Evolutionary conservation across 2,329 filamentous ascomycete species (phyloP), one percentile per base, ranked within the genome.

Genomic region (Colletotrichum sp.): DNA sequence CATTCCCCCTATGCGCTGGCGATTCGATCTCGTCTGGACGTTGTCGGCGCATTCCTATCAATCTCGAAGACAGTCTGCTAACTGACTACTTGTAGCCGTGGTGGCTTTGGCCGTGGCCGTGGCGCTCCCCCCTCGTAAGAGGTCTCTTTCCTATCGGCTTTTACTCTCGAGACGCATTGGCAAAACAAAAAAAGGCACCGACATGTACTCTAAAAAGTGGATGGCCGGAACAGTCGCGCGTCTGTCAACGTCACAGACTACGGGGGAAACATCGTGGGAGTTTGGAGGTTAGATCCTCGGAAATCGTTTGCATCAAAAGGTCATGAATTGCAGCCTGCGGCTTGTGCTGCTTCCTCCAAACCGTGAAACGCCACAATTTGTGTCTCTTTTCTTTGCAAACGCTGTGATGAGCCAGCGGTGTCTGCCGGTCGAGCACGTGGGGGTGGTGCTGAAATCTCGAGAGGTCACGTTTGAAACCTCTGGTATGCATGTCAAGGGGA

Each of bases 31-130:
- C n/a, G 28, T 21, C 43, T 21, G n/a, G 43, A 52, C 43, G 24
- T 38, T 9, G 52, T 9, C 43, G 34, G 32, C 43, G 66, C n/a
- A 71, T 38, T 32, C 18, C 28, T 62, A 21, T 70, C 26, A n/a
- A 60, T 24, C 24, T 13, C 6, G 43, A 70, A 30, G 56, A 48
- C 36, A 36, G 77, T 66, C 77, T 82, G 79, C 84, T 88, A 83
- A 89, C 83, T 71, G 62, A 66, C 64, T 68, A 70, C 28, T 76
- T 71, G 80, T 80, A 93, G 92, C 94, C 95, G 94, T 91, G 94
- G 94, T 90, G 95, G 94, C 84, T 94, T 94, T 86, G 96, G 95
- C 86, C 95, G 95, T 93, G 95, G 95, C 88, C 94, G 95, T 90
- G 94, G 94, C 84, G 91, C 94, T 88, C 92, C 94, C 85, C 88